A percentile compares a stretch with the other conserved stretches of the same genome.
Evolutionary conservation across 305 asterid genomes (phyloP).

Genomic region (Fraxinus sp.): DNA sequence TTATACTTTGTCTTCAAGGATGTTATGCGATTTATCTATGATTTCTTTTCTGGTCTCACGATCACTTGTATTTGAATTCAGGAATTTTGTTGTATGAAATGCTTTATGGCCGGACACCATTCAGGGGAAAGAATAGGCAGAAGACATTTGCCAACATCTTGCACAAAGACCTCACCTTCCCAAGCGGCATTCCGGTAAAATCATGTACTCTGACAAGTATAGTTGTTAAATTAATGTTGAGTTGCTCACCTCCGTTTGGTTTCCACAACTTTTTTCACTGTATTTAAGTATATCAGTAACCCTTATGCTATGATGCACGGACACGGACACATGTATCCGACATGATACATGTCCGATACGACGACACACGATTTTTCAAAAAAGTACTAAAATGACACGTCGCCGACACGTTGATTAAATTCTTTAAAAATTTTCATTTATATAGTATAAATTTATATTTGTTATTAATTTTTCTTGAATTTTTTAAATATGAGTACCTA

Average conservation of each 20-base stretch:
- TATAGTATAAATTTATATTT: too few relatives aligned
- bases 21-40: background rate
- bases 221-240: background rate
- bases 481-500: too few relatives aligned
- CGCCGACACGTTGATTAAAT: too few relatives aligned
- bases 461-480: too few relatives aligned
- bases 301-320: background rate
- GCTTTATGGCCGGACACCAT: constrained; percentile 96
- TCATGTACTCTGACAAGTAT: background rate
- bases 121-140: constrained; percentile 97
- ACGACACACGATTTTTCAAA: too few relatives aligned
- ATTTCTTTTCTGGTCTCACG: constrained; percentile 9
- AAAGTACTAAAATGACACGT: too few relatives aligned
- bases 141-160: constrained; percentile 90
- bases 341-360: too few relatives aligned
- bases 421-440: too few relatives aligned
- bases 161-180: constrained; percentile 96
- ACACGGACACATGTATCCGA: too few relatives aligned
- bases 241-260: background rate
- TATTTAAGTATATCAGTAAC: background rate
- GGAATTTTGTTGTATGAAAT: constrained; percentile 92
- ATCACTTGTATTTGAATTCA: constrained; percentile 33
- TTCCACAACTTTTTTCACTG: background rate
- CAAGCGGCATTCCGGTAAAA: constrained; percentile 88
- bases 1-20: background rate